Percentiles rank a stretch among this genome's conserved stretches.
Evolutionary conservation across 2,329 filamentous ascomycete species (phyloP).

Genomic region (Lasiodiplodia hormozganensis): DNA sequence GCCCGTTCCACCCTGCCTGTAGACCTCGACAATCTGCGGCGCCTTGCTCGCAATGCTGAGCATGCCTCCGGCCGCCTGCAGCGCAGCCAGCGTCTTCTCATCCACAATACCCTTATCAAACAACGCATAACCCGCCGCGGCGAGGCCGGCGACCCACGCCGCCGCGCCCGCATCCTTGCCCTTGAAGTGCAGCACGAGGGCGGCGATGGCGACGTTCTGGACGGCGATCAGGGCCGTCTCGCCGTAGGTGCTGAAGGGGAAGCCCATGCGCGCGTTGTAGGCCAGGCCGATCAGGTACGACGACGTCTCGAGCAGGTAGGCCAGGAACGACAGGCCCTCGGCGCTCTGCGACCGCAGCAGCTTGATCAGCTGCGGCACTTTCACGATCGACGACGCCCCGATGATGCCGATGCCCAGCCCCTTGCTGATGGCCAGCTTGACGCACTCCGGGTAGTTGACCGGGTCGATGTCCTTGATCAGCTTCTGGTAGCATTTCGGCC

Average conservation of each 20-base stretch:
- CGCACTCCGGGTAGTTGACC: slow-evolving; percentile 74
- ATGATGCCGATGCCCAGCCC: slow-evolving; percentile 93
- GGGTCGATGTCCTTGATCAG: slow-evolving; percentile 84
- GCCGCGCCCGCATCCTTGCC: slow-evolving; percentile 73
- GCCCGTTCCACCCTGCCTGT: slow-evolving; percentile 83
- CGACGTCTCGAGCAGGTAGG: slow-evolving; percentile 89
- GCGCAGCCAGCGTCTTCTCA: slow-evolving; percentile 70
- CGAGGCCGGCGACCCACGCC: slow-evolving; percentile 78
- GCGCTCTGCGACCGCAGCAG: slow-evolving; percentile 81
- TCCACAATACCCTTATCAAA: slow-evolving; percentile 72
- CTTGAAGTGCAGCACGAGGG: slow-evolving; percentile 84
- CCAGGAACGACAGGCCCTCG: slow-evolving; percentile 84
- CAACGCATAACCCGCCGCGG: slow-evolving; percentile 71
- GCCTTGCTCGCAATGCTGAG: slow-evolving; percentile 89
- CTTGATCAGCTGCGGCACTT: slow-evolving; percentile 96
- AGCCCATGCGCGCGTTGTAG: slow-evolving; percentile 89
- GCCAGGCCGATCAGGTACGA: slow-evolving; percentile 88
- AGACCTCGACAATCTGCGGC: slow-evolving; percentile 90
- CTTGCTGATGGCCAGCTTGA: slow-evolving; percentile 91
- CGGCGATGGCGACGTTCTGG: slow-evolving; percentile 89
- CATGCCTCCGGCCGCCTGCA: slow-evolving; percentile 84
- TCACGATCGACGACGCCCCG: slow-evolving; percentile 86
- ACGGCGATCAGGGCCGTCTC: slow-evolving; percentile 91
- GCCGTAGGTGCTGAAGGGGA: slow-evolving; percentile 96
- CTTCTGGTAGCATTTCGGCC: slow-evolving; percentile 81